Base-by-base conservation (phyloP, 257 asterid genomes). In the Primulina huaijiensis region DNA sequence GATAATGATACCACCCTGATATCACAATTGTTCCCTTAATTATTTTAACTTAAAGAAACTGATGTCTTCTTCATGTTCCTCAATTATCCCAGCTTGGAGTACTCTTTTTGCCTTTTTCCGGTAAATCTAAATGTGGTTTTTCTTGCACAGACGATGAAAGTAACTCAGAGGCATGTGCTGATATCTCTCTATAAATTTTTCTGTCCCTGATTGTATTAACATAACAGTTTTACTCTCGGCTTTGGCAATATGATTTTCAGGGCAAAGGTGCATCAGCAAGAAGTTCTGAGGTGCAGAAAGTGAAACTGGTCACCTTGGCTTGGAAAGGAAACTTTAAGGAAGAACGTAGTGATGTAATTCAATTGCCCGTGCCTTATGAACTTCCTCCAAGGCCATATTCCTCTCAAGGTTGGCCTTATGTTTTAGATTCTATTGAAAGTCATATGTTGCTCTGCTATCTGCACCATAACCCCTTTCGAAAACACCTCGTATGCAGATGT, bases 311-410 rank as follows among this genome's bases (percentile, higher is more conserved):
- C 64, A 84, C 96, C 19, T 75, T 87, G 73, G 82, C 85, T 62
- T 85, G 95, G 90, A 79, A 82, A 61, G 89, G 78, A 66, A 84
- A 84, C 25, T 30, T 1, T 68, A 74, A 72, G 14, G 58, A 75
- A 65, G 82, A 84, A 75, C 57, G 77, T 50, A 23, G 67, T 61
- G 91, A 86, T 77, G 81, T 84, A 35, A 71, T 89, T 72, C 82
- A 72, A 71, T 81, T 93, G 77, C 99, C 99, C 0, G 81, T 93
- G 65, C 96, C 97, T 16, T 93, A 85, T n/a, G 94, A 90, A 78
- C 95, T 93, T 68, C 99, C 97, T 72, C 97, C 96, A 63, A 80
- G 70, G 55, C 96, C 85, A 17, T 90, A 93, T 82, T 74, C 90
- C 19, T 33, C 85, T 0, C 83, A 75, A 87, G 97, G 97, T 93